phyloP scores from a whole-genome alignment of 169 alveolate species.

The Plasmodium sp. region DNA sequence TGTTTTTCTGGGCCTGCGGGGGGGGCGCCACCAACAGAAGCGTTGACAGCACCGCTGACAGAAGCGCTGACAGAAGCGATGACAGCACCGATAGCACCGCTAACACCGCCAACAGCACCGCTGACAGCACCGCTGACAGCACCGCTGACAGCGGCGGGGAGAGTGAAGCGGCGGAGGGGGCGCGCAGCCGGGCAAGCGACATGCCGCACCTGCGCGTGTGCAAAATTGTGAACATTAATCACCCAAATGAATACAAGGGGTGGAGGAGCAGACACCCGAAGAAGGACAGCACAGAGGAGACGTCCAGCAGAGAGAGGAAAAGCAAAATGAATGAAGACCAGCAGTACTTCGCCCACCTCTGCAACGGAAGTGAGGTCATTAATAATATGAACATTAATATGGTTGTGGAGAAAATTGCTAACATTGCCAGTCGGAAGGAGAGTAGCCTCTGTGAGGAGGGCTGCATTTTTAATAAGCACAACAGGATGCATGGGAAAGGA shows the following conservation, averaged over 20 bases:
- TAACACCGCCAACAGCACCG: background rate
- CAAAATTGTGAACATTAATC: slow-evolving; percentile 46
- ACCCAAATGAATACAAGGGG: slow-evolving; percentile 21
- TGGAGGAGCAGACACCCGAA: background rate
- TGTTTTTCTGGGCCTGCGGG: slow-evolving; percentile 9
- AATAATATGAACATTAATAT: slow-evolving; percentile 68
- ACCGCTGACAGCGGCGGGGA: background rate
- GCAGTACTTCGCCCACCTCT: slow-evolving; percentile 30
- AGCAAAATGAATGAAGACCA: background rate
- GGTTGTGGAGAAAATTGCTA: slow-evolving; percentile 36
- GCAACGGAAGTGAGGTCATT: slow-evolving; percentile 59
- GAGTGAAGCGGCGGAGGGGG: background rate
- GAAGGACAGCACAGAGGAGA: background rate
- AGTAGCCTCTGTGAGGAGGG: slow-evolving; percentile 38
- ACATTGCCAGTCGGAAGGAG: slow-evolving; percentile 40
- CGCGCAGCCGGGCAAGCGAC: background rate
- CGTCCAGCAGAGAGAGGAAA: background rate
- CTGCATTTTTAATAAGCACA: slow-evolving; percentile 19
- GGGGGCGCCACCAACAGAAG: background rate
- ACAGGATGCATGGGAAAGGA: slow-evolving; percentile 19
- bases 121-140: background rate
- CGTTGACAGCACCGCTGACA: background rate
- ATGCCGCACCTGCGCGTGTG: slow-evolving; percentile 38
- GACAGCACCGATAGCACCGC: background rate
- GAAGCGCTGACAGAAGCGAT: no score